Evolutionary conservation across 208 protist genomes (phyloP), one percentile per base, ranked within the genome.

Genomic region (Crithidia thermophila): DNA sequence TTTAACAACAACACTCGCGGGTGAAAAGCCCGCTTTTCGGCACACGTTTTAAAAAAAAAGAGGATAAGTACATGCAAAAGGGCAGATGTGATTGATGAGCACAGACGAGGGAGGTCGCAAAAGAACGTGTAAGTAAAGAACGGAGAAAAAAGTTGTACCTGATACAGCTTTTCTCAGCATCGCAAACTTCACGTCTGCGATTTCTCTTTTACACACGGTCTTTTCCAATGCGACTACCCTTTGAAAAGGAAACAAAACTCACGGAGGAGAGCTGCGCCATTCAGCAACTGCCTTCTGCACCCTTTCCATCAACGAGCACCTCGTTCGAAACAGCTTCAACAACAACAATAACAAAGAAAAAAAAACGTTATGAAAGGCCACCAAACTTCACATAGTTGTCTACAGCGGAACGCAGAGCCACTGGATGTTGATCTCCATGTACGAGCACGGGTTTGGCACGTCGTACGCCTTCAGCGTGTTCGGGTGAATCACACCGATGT

Each of bases 401-500:
- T 53, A 69, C 6, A 71, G 31, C 31, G 63, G 64, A 20, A 65
- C 72, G 52, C 84, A 90, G 20, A 85, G 64, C 51, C 93, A 95
- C 62, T 96, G 91, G 34, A 96, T 84, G 75, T 96, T 96, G 23
- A 99, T 43, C 82, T 99, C 97, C 60, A 98, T 82, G 70, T 87
- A 92, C 1, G 96, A 97, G 75, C 89, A 97, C 36, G 96, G 96
- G 67, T 87, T 94, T 1, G 87, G 60, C 46, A 98, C 91, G 25
- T 97, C 95, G 57, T 97, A 99, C 36, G 87, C 84, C 72, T 94
- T 94, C 25, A 98, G 81, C 36, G 98, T 95, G 71, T 93, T 87
- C 7, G 93, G 93, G 69, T 97, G 90, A 5, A 97, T 74, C 11
- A 97, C 89, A 39, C 93, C 93, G 52, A 97, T 82, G 37, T 70